Conservation (phyloP, 805 yeast genomes). For the Pichia manshurica region DNA sequence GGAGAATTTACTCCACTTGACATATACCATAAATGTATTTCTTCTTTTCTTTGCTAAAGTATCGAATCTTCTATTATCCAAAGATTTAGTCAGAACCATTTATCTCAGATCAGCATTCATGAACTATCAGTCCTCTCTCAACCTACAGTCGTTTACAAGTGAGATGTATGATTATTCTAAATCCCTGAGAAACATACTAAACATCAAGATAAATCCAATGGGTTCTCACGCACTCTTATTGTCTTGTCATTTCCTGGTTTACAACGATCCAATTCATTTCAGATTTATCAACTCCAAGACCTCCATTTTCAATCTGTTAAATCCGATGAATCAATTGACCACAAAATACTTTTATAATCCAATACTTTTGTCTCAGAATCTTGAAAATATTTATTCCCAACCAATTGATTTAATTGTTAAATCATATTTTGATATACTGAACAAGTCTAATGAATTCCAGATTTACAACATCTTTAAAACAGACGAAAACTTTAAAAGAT, state of each 20-base stretch:
- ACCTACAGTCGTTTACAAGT: slow-evolving; percentile 4
- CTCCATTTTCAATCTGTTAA: slow-evolving; percentile 16
- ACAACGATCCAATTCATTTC: slow-evolving; percentile 25
- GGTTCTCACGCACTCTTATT: slow-evolving; percentile 15
- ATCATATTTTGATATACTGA: slow-evolving; percentile 17
- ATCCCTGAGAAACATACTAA: slow-evolving; percentile 12
- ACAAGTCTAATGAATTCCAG: slow-evolving; percentile 15
- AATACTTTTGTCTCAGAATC: slow-evolving; percentile 19
- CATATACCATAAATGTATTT: slow-evolving; percentile 13
- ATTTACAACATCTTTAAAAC: slow-evolving; percentile 14
- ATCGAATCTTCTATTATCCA: slow-evolving; percentile 2
- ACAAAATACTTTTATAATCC: slow-evolving; percentile 21
- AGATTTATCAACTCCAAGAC: slow-evolving; percentile 15
- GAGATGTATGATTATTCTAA: slow-evolving; percentile 7
- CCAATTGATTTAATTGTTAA: slow-evolving; percentile 12
- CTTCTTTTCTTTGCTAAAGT: slow-evolving; percentile 6
- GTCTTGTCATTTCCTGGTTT: slow-evolving; percentile 20
- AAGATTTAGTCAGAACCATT: slow-evolving; percentile 10
- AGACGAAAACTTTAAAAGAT: slow-evolving; percentile 16
- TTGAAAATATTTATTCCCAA: slow-evolving; percentile 15
- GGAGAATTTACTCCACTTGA: not conserved
- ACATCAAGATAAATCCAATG: slow-evolving; percentile 10
- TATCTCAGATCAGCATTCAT: slow-evolving; percentile 10
- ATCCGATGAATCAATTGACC: slow-evolving; percentile 20
- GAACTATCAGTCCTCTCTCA: slow-evolving; percentile 14